phyloP scores from a whole-genome alignment of 805 yeast genomes.

The Blastobotrys mokoenaii region DNA sequence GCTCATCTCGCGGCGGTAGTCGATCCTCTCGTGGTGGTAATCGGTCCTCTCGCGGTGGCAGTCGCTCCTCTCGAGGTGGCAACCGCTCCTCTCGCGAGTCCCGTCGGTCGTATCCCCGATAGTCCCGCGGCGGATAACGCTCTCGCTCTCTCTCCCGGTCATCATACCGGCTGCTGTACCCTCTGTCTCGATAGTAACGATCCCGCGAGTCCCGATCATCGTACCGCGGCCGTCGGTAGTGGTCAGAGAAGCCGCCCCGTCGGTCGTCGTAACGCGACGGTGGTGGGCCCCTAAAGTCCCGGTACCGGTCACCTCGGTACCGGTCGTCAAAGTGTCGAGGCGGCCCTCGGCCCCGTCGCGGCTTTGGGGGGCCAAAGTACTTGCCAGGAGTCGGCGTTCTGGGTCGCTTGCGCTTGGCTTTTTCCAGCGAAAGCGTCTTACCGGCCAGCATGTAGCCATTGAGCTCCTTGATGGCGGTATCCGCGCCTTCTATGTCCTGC shows the following conservation, averaged over 20 bases:
- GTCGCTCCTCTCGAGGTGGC: conserved; percentile 8
- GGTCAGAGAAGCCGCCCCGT: conserved; percentile 9
- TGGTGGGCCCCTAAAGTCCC: conserved; percentile 7
- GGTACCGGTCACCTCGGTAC: conserved; percentile 13
- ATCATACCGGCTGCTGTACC: conserved; percentile 14
- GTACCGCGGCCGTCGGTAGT: conserved; percentile 17
- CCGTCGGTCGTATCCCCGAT: conserved; percentile 3
- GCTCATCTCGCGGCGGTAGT: conserved; percentile 6
- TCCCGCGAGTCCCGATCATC: conserved; percentile 20
- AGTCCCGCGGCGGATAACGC: conserved; percentile 2
- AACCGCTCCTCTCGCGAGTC: conserved; percentile 5
- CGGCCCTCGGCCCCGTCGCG: conserved; percentile 14
- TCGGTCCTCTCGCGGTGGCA: background rate
- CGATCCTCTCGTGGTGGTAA: conserved; percentile 4
- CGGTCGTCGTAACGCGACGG: conserved; percentile 14
- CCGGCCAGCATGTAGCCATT: conserved; percentile 36
- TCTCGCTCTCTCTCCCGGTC: conserved; percentile 14
- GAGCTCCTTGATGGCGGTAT: conserved; percentile 38
- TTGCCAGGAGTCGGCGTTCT: conserved; percentile 32
- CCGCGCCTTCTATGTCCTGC: conserved; percentile 35
- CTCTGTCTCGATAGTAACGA: conserved; percentile 18
- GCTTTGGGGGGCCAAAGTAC: conserved; percentile 28
- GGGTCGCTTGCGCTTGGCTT: conserved; percentile 34
- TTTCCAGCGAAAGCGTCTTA: conserved; percentile 37
- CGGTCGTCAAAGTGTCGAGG: conserved; percentile 12